Evolutionary conservation across 345 rosid species (phyloP).

Genomic region (Populus deltoides): DNA sequence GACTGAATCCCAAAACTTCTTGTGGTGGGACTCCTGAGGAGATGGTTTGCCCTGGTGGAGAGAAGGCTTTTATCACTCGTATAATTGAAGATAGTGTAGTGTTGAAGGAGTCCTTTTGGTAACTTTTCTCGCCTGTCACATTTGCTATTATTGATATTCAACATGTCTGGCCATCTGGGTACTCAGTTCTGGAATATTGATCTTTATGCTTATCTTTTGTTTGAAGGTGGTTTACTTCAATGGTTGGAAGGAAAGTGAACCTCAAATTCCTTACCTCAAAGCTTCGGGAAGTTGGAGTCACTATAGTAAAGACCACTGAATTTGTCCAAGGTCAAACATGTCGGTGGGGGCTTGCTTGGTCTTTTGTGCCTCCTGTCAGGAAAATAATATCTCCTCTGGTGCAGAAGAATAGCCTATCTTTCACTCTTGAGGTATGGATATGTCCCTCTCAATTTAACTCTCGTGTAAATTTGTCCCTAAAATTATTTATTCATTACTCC

Average conservation of each 20-base stretch:
- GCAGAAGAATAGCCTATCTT: constrained; percentile 46
- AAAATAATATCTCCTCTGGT: constrained; percentile 52
- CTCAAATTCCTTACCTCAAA: constrained; percentile 65
- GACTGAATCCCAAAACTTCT: constrained; percentile 85
- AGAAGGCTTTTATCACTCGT: constrained; percentile 66
- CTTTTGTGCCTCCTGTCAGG: constrained; percentile 61
- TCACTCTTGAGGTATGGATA: constrained; percentile 73
- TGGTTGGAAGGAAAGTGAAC: constrained; percentile 86
- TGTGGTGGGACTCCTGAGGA: constrained; percentile 87
- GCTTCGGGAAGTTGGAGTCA: constrained; percentile 68
- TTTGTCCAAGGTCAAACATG: constrained; percentile 87
- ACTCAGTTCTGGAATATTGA: not conserved
- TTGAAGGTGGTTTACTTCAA: constrained; percentile 81
- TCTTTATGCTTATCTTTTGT: not conserved
- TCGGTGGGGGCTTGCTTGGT: constrained; percentile 97
- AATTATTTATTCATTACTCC: not conserved
- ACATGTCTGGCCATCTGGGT: not conserved
- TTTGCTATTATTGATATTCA: not conserved
- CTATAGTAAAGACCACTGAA: constrained; percentile 81
- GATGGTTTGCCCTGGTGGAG: constrained; percentile 94
- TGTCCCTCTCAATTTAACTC: not conserved
- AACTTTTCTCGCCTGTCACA: not conserved
- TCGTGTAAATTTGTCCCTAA: not conserved
- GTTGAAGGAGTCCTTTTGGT: constrained; percentile 67
- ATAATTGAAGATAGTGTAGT: constrained; percentile 73